Base-by-base conservation (phyloP, 371 early-diverging fungal genomes). In the Parasitella parasitica region DNA sequence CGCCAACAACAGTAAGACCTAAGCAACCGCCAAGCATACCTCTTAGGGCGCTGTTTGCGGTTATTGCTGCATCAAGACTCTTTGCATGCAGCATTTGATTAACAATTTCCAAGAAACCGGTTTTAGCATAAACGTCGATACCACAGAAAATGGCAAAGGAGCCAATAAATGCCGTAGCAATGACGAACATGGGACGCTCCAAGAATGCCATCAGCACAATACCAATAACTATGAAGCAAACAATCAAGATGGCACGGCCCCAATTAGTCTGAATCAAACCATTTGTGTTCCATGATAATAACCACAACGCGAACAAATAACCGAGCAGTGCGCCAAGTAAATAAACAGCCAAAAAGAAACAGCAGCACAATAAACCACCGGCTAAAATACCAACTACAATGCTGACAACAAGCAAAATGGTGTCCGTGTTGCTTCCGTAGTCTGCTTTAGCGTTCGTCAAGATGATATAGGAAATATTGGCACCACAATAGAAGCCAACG, bases 321-420 rank as follows among this genome's bases (percentile, higher is more conserved):
- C 87, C 87, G n/a, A 78, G 72, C 24, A 85, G 61, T 9, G 78
- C 85, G 64, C 85, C 87, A 20, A 85, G 51, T n/a, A 84, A 62
- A 62, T 81, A 82, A 24, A 85, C 78, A 5, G 86, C 87, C 15
- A 87, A 67, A 56, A 80, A 80, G 80, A 85, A 83, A 66, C 83
- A 82, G 50, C 84, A 85, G 22, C 80, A 69, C 36, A 84, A 60
- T 32, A 87, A 59, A 9, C 66, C 71, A 63, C 87, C 87, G 6
- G 72, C 72, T 18, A 87, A 22, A 1, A 87, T 18, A 65, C 87
- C 87, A 4, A 67, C 81, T 0, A 77, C 80, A 12, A 80, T 72
- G 51, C 79, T 64, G 12, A 84, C 84, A 27, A 81, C 83, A 16
- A 86, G 71, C 38, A 82, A 66, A 54, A 86, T 73, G 37, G 84